phyloP scores from a whole-genome alignment of 129 eudicot species.

The Chrysanthemum makinoi region DNA sequence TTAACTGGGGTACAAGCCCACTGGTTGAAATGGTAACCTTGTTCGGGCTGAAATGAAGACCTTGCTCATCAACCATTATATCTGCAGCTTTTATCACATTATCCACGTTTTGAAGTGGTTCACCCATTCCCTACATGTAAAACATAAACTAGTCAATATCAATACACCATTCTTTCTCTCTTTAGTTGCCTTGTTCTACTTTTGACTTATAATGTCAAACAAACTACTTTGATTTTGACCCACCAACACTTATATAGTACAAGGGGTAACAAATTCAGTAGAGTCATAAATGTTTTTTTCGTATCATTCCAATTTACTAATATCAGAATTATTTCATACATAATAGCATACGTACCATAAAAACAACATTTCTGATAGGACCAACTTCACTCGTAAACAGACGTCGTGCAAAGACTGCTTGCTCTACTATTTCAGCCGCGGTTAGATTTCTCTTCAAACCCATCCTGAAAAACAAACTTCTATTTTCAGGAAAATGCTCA shows the following conservation, averaged over 20 bases:
- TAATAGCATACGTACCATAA: conserved; percentile 60
- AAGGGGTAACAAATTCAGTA: too few species aligned
- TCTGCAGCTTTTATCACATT: conserved; percentile 88
- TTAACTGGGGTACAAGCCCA: conserved; percentile 93
- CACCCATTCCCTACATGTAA: conserved; percentile 87
- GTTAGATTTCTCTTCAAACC: conserved; percentile 77
- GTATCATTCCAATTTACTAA: background rate
- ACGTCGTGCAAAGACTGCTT: conserved; percentile 76
- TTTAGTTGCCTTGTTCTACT: too few species aligned
- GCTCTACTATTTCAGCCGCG: conserved; percentile 93
- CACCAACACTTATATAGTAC: too few species aligned
- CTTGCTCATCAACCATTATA: conserved; percentile 92
- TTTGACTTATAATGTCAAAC: too few species aligned
- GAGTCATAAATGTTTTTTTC: too few species aligned
- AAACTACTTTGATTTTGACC: too few species aligned
- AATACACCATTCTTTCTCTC: too few species aligned
- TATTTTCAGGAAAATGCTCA: background rate
- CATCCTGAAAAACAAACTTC: conserved; percentile 52
- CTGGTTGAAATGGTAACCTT: conserved; percentile 88
- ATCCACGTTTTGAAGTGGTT: conserved; percentile 90
- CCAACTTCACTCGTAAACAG: conserved; percentile 66
- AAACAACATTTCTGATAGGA: conserved; percentile 78
- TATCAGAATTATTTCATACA: background rate
- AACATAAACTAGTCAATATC: background rate
- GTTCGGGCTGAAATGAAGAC: conserved; percentile 93